These are phyloP conservation scores for Meira miltonrushii DNA, from an alignment of 1,284 basidiomycete species.

Conservation along the genomic window DNA sequence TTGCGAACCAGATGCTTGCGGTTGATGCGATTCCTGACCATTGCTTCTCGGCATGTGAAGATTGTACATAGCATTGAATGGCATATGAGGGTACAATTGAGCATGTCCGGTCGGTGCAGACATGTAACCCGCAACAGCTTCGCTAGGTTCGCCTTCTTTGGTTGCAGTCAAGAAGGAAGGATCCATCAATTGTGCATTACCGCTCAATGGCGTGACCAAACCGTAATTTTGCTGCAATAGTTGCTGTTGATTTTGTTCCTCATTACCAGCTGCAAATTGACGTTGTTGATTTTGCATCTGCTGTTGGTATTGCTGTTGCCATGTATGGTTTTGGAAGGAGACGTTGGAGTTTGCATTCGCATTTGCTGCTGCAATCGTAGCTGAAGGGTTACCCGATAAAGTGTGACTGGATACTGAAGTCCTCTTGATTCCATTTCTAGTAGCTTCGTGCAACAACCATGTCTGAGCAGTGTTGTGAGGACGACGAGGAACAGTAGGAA, in stretches of 20 bases:
- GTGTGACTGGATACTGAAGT: background rate
- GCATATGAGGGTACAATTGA: constrained; percentile 12
- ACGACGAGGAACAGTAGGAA: background rate
- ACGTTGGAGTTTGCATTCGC: background rate
- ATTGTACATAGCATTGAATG: background rate
- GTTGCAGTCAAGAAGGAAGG: constrained; percentile 11
- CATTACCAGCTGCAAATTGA: background rate
- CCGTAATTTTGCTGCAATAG: constrained; percentile 12
- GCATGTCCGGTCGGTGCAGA: constrained; percentile 9
- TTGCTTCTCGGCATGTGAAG: background rate
- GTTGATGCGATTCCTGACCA: background rate
- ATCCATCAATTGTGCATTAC: constrained; percentile 12
- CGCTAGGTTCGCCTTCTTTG: background rate
- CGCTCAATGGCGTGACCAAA: constrained; percentile 12
- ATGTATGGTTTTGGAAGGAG: background rate
- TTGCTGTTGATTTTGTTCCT: background rate
- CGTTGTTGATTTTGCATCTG: no score
- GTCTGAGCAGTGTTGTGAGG: background rate
- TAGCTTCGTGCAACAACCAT: constrained; percentile 12
- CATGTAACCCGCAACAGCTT: constrained; percentile 11
- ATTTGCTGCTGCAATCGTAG: constrained; percentile 2
- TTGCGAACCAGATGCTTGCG: background rate
- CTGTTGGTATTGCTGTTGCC: background rate
- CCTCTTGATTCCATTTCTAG: background rate
- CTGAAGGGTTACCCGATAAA: background rate